These are phyloP conservation scores for Globisporangium irregulare DNA, from an alignment of 352 stramenopile species.

Conservation along the genomic window DNA sequence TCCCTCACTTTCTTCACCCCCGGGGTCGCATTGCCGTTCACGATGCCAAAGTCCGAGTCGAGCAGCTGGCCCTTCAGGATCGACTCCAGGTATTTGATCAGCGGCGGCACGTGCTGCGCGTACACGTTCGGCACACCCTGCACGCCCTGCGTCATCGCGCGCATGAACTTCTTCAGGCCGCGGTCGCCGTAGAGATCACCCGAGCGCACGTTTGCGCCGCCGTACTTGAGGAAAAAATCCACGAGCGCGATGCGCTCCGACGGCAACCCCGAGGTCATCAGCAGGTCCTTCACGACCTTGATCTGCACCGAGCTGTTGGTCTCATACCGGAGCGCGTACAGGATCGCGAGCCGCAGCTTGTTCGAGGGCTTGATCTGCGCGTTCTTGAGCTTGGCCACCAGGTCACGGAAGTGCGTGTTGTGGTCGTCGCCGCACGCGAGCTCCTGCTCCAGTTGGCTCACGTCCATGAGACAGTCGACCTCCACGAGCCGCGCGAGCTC, in stretches of 20 bases:
- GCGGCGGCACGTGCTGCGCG: constrained; percentile 96
- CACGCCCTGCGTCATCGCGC: constrained; percentile 92
- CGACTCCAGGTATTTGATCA: constrained; percentile 92
- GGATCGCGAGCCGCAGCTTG: constrained; percentile 96
- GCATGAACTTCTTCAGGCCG: constrained; percentile 86
- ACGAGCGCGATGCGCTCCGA: constrained; percentile 54
- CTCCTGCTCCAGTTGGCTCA: constrained; percentile 96
- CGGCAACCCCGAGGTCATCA: constrained; percentile 37
- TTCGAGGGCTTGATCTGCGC: constrained; percentile 92
- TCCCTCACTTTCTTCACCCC: constrained; percentile 95
- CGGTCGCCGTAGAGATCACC: constrained; percentile 83
- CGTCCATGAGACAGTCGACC: constrained; percentile 95
- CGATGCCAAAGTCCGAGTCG: constrained; percentile 91
- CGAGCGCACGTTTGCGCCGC: constrained; percentile 51
- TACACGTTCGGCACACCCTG: constrained; percentile 98
- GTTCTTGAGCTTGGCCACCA: constrained; percentile 81
- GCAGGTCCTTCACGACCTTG: constrained; percentile 77
- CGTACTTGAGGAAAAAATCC: constrained; percentile 71
- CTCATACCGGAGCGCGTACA: constrained; percentile 99
- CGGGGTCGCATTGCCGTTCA: constrained; percentile 95
- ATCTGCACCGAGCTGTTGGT: constrained; percentile 79
- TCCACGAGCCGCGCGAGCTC: constrained; percentile 97
- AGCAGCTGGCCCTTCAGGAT: constrained; percentile 80
- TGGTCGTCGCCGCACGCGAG: constrained; percentile 86
- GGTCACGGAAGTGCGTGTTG: constrained; percentile 78